Evolutionary conservation across 495 filamentous ascomycete genomes (phyloP).

Genomic region (Melanomma pulvis-pyrius): DNA sequence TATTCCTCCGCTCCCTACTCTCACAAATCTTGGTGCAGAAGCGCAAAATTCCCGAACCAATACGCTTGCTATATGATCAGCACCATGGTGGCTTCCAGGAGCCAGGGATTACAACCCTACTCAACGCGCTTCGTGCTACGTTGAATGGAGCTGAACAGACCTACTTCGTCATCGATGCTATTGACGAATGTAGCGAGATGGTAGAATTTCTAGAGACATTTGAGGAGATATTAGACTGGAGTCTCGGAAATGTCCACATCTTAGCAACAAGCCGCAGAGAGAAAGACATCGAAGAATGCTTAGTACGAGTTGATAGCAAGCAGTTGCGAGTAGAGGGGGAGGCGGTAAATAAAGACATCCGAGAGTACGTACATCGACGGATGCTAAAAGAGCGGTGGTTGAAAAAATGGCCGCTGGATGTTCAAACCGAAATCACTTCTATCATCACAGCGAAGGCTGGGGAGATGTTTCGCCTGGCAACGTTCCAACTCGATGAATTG

Average conservation of each 20-base stretch:
- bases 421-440: not conserved
- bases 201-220: not conserved
- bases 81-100: constrained; percentile 11
- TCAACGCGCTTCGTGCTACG: not conserved
- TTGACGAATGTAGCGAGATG: constrained; percentile 17
- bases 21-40: not conserved
- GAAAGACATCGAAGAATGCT: constrained; percentile 7
- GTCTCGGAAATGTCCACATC: not conserved
- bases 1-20: constrained; percentile 11
- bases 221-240: not conserved
- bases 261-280: constrained; percentile 13
- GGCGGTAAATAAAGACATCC: constrained; percentile 4
- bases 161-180: constrained; percentile 16
- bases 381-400: not conserved
- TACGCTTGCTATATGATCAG: not conserved
- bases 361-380: not conserved
- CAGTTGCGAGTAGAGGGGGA: not conserved
- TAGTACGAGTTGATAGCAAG: not conserved
- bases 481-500: constrained; percentile 10
- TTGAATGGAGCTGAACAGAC: not conserved
- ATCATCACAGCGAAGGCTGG: constrained; percentile 3
- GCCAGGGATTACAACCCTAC: not conserved
- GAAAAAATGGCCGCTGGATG: constrained; percentile 2
- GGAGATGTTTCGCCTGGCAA: constrained; percentile 15
- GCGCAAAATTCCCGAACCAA: not conserved